A percentile compares a stretch with the other conserved stretches of the same genome.
Conservation (phyloP, 2,329 filamentous ascomycete genomes). For the Thielaviopsis punctulata region DNA sequence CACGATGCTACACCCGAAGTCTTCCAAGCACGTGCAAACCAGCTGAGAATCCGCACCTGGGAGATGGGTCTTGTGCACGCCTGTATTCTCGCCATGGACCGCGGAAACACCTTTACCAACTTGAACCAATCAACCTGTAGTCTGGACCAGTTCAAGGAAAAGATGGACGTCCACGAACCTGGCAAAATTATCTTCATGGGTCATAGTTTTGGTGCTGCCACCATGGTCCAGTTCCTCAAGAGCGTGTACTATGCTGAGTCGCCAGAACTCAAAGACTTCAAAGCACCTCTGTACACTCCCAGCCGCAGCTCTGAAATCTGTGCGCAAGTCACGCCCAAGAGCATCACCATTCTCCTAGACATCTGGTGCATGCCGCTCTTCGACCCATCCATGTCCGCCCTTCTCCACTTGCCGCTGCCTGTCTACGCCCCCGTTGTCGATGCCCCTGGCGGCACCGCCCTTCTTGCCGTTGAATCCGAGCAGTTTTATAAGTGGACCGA, state of each 20-base stretch:
- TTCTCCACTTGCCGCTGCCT: constrained; percentile 59
- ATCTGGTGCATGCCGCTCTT: constrained; percentile 65
- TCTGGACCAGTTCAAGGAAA: constrained; percentile 41
- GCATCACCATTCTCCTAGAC: constrained; percentile 54
- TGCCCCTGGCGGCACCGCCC: constrained; percentile 35
- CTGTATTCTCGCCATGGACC: constrained; percentile 48
- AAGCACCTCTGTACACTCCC: constrained; percentile 45
- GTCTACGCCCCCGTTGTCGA: constrained; percentile 37
- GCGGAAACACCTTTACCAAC: constrained; percentile 31
- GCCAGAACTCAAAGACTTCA: constrained; percentile 28
- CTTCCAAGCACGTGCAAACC: constrained; percentile 48
- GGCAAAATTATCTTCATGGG: constrained; percentile 61
- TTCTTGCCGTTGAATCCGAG: constrained; percentile 58
- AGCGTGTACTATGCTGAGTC: constrained; percentile 49
- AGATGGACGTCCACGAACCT: constrained; percentile 50
- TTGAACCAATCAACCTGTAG: constrained; percentile 31
- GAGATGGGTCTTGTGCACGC: constrained; percentile 58
- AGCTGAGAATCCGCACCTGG: constrained; percentile 61
- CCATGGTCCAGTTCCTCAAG: constrained; percentile 61
- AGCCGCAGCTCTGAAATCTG: constrained; percentile 35
- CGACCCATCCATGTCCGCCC: constrained; percentile 40
- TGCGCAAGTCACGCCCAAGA: constrained; percentile 49
- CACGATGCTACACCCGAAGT: constrained; percentile 50
- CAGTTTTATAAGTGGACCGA: constrained; percentile 64
- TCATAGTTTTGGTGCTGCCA: constrained; percentile 67